Evolutionary conservation across 345 rosid species (phyloP), one percentile per base, ranked within the genome.

Genomic region (Pistacia atlantica): DNA sequence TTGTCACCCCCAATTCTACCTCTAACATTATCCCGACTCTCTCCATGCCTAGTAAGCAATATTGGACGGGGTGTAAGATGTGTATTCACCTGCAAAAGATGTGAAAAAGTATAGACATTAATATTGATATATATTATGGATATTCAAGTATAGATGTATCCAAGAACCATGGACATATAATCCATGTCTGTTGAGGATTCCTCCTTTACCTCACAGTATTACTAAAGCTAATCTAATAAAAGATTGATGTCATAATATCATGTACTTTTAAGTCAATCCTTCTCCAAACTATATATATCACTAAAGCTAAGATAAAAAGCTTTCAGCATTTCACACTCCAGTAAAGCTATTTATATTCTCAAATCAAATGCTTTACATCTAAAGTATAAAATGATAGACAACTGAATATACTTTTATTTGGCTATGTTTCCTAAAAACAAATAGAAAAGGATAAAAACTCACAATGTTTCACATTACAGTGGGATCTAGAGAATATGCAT

Each of bases 21-120:
- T 86, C 99, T 86, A 78, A 97, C 99, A 83, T 97, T 97, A 78
- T 92, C 90, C 82, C 87, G 84, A 83, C 99, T 97, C 88, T 97
- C 98, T 65, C 99, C 99, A 87, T 97, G 99, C 86, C 99, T 90
- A 67, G 98, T 97, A 65, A 97, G 94, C 76, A 97, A 83, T 84
- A 97, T 97, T 46, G 99, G 99, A 56, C 97, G 98, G 22, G 99
- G 99, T 11, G 99, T 97, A 46, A 97, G 94, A 87, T 94, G 99
- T 2, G 94, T 92, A 83, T 97, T 97, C 80, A 97, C 99, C 99
- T 97, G 84, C 70, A 82, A 78, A 42, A 76, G 46, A 78, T 60
- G 49, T 11, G 55, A 61, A 11, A 65, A 51, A 69, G 37, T 12
- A 35, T 60, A 45, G 56, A 72, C n/a, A 65, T 60, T 74, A 74